A percentile compares a stretch with the other conserved stretches of the same genome.
Evolutionary conservation across 2,329 filamentous ascomycete species (phyloP).

Genomic region (Diaporthe citrichinensis): DNA sequence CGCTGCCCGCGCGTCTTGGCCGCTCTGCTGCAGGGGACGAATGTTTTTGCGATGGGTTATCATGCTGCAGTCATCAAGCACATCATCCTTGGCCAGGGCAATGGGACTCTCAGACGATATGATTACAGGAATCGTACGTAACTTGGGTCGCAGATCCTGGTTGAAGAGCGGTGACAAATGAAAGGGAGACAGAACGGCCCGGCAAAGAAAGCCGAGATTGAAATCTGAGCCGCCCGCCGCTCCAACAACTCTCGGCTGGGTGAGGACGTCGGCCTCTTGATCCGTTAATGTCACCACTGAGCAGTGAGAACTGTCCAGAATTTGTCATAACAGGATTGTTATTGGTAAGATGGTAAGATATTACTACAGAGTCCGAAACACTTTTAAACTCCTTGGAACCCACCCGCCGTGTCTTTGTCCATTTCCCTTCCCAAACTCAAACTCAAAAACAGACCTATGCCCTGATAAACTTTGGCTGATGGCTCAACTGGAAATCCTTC

Average conservation of each 20-base stretch:
- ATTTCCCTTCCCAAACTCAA: too few species aligned
- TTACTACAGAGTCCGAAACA: background rate
- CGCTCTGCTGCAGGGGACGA: background rate
- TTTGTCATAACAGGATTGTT: background rate
- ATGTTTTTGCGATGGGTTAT: background rate
- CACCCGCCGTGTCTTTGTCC: background rate
- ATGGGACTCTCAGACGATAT: background rate
- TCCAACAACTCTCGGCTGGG: background rate
- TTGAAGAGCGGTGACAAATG: constrained; percentile 14
- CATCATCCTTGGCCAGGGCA: background rate
- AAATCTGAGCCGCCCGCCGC: constrained; percentile 8
- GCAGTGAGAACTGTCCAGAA: background rate
- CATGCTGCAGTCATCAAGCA: background rate
- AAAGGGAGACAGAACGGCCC: constrained; percentile 2
- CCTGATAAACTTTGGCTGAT: constrained; percentile 26
- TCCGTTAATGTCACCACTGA: background rate
- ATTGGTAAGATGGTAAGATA: constrained; percentile 18
- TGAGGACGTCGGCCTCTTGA: background rate
- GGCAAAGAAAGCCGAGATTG: constrained; percentile 16
- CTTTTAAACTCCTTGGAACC: constrained; percentile 8
- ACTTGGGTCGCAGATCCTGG: constrained; percentile 10
- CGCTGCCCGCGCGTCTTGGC: background rate
- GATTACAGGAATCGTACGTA: constrained; percentile 13
- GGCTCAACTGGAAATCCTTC: constrained; percentile 14
- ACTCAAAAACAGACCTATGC: constrained; percentile 3